A percentile compares a stretch with the other conserved stretches of the same genome.
These are phyloP conservation scores for Metschnikowia corniflorae DNA, from an alignment of 805 yeast genomes.

Conservation along the genomic window DNA sequence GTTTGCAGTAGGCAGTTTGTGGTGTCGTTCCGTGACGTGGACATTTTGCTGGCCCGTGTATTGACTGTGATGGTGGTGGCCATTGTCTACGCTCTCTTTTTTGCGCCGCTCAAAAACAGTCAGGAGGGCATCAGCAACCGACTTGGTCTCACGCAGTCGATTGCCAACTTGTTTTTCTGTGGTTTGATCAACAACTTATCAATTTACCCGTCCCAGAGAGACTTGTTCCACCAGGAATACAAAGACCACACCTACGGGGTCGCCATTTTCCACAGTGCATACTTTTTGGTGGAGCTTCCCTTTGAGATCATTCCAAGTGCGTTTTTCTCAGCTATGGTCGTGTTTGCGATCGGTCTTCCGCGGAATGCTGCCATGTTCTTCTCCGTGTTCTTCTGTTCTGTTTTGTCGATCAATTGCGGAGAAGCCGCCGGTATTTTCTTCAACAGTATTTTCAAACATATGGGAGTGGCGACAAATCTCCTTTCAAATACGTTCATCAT, in stretches of 20 bases:
- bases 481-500: constrained; percentile 63
- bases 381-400: constrained; percentile 51
- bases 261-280: constrained; percentile 57
- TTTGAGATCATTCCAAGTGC: constrained; percentile 59
- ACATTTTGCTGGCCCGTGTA: constrained; percentile 60
- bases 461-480: constrained; percentile 77
- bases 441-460: constrained; percentile 66
- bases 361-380: constrained; percentile 66
- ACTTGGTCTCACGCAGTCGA: constrained; percentile 73
- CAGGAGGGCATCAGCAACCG: constrained; percentile 59
- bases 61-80: constrained; percentile 64
- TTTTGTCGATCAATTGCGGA: constrained; percentile 65
- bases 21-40: constrained; percentile 40
- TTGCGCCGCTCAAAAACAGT: constrained; percentile 38
- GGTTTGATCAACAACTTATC: constrained; percentile 80
- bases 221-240: constrained; percentile 75
- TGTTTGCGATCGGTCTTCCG: constrained; percentile 71
- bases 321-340: constrained; percentile 58
- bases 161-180: constrained; percentile 66
- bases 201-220: constrained; percentile 68
- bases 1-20: constrained; percentile 32
- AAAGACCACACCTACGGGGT: constrained; percentile 69
- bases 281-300: constrained; percentile 62
- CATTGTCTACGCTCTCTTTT: constrained; percentile 62
- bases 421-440: constrained; percentile 82